phyloP scores from a whole-genome alignment of 192 early-diverging fungal species.

The Allomyces javanicus region DNA sequence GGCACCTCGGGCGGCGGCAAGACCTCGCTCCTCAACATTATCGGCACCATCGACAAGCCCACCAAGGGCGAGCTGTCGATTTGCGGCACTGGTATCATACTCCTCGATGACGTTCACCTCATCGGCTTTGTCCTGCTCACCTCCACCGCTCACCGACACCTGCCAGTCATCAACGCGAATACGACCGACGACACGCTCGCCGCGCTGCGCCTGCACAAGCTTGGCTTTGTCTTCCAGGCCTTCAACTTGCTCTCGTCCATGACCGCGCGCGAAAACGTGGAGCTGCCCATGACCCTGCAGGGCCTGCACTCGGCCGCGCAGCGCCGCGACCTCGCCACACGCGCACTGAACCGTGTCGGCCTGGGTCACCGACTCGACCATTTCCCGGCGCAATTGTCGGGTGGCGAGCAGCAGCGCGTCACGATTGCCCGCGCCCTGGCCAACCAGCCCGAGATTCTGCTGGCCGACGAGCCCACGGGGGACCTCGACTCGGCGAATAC shows the following conservation, averaged over 20 bases:
- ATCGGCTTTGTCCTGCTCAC: no score
- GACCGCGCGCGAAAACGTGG: conserved; percentile 16
- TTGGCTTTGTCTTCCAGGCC: conserved; percentile 16
- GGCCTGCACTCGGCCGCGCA: conserved; percentile 6
- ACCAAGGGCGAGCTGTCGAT: conserved; percentile 14
- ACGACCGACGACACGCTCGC: conserved; percentile 12
- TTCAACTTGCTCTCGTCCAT: conserved; percentile 16
- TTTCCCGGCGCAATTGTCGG: conserved; percentile 6
- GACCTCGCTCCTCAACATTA: conserved; percentile 11
- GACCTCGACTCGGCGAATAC: conserved; percentile 15
- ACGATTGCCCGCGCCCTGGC: conserved; percentile 3
- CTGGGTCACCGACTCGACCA: conserved; percentile 11
- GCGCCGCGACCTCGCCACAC: conserved; percentile 3
- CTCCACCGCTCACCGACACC: background rate
- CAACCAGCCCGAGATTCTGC: conserved; percentile 2
- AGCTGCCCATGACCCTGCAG: conserved; percentile 14
- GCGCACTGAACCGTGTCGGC: conserved; percentile 7
- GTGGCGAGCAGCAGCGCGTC: conserved; percentile 5
- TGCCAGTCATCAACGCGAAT: conserved; percentile 12
- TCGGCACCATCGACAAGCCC: conserved; percentile 18
- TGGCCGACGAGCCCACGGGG: conserved; percentile 7
- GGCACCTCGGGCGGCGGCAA: conserved; percentile 16
- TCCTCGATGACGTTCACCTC: no score
- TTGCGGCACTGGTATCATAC: conserved; percentile 7
- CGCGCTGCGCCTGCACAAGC: conserved; percentile 8